Evolutionary conservation across 169 alveolate species (phyloP), one percentile per base, ranked within the genome.

Genomic region (Pseudocohnilembus persalinus): DNA sequence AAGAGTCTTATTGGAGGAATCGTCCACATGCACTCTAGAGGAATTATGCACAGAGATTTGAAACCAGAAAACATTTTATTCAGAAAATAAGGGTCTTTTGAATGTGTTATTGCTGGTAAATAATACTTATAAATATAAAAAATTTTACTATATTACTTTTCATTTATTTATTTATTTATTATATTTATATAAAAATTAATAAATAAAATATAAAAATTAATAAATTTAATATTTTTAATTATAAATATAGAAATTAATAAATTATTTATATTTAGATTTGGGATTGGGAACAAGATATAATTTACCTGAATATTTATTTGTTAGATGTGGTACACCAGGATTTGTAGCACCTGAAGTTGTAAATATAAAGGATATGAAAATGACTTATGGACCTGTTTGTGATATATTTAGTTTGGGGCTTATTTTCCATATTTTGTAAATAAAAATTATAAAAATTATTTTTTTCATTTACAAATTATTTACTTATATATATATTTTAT

Each of bases 281-380:
- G 97, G 97, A 11, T 82, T 94, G n/a, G 94, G 94, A 4, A 85
- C 95, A 1, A 91, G 76, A 73, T 85, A 92, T n/a, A 68, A 84
- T 32, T 76, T 81, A 65, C 90, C 83, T 26, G 88, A 89, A 32
- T 83, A 80, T 31, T 83, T 93, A 4, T 84, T 79, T 49, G 82
- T 88, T 6, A 82, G 93, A 83, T 93, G 96, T 64, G 96, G 96
- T 26, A 88, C 96, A 1, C 96, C 96, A 32, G 96, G 96, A 15
- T 93, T 88, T 85, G 94, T 93, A 27, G 96, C 96, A 29, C 94
- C 93, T 24, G 96, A 93, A 78, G 87, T 93, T 4, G 81, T 93
- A 0, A 92, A 90, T 79, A 91, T 87, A 31, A 91, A 89, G 68
- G 93, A 92, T 33, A 64, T 86, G 15, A 83, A 83, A 35, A 76